phyloP scores from a whole-genome alignment of 805 yeast genomes.

The Candida bentonensis region DNA sequence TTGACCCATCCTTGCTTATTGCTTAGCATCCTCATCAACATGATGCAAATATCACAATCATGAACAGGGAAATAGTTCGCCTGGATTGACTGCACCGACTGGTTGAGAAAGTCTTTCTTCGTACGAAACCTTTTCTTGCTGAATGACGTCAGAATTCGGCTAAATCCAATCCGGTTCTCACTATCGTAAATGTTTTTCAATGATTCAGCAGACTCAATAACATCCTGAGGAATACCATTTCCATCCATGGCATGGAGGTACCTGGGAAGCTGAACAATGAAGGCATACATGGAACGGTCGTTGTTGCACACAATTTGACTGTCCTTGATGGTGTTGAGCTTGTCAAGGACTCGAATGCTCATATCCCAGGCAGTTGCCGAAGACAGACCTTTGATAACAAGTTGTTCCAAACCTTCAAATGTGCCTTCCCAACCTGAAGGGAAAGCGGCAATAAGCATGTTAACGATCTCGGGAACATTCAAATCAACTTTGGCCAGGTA shows the following conservation, averaged over 20 bases:
- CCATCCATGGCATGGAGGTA: slow-evolving; percentile 67
- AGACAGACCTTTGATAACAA: slow-evolving; percentile 69
- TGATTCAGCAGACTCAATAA: slow-evolving; percentile 37
- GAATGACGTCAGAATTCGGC: slow-evolving; percentile 63
- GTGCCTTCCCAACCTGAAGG: slow-evolving; percentile 95
- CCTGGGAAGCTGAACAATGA: slow-evolving; percentile 71
- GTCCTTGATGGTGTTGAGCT: slow-evolving; percentile 48
- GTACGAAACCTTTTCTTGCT: slow-evolving; percentile 71
- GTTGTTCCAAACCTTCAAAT: slow-evolving; percentile 75
- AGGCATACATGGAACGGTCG: slow-evolving; percentile 52
- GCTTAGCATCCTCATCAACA: slow-evolving; percentile 63
- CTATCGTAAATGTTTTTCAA: slow-evolving; percentile 47
- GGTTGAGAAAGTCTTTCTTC: slow-evolving; percentile 79
- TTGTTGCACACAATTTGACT: slow-evolving; percentile 69
- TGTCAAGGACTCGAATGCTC: slow-evolving; percentile 58
- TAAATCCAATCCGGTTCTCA: slow-evolving; percentile 37
- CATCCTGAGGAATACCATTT: slow-evolving; percentile 35
- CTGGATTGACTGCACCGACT: slow-evolving; percentile 58
- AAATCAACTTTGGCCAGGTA: slow-evolving; percentile 77
- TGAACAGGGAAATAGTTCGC: slow-evolving; percentile 56
- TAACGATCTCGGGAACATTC: slow-evolving; percentile 73
- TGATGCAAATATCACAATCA: slow-evolving; percentile 60
- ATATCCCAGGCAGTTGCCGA: slow-evolving; percentile 71
- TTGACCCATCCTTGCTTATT: slow-evolving; percentile 72
- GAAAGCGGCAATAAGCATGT: slow-evolving; percentile 68